These are phyloP conservation scores for Chrysopogon serrulatus DNA, from an alignment of 176 grass and related monocot species.

Conservation along the genomic window DNA sequence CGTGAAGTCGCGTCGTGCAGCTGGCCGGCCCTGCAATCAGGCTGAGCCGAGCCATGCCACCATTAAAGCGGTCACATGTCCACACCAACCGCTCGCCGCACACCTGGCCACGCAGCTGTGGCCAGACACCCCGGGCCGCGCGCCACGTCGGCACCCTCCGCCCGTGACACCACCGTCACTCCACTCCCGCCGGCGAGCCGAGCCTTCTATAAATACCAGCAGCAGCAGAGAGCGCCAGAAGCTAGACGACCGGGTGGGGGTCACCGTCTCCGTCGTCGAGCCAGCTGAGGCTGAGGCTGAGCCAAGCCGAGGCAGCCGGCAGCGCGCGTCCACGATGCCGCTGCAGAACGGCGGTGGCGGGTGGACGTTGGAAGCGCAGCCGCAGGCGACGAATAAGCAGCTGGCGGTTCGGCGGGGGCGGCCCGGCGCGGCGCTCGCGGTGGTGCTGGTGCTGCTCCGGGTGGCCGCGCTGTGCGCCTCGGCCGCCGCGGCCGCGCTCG, in stretches of 20 bases:
- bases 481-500: conserved; percentile 17
- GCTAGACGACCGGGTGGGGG: neutral
- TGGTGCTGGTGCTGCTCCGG: conserved; percentile 21
- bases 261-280: neutral
- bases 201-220: neutral
- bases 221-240: neutral
- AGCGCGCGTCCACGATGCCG: conserved; percentile 2
- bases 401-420: neutral
- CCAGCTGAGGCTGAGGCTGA: neutral
- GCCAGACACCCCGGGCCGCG: rapidly evolving
- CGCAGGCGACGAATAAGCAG: neutral
- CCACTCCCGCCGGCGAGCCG: too few relatives aligned
- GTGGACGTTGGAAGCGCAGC: neutral
- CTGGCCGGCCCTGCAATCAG: neutral
- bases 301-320: neutral
- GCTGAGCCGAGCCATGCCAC: too few relatives aligned
- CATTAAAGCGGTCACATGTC: conserved; percentile 35
- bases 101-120: conserved; percentile 23
- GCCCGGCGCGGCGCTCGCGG: neutral
- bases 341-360: conserved; percentile 25
- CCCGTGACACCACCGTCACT: neutral
- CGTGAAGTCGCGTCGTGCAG: neutral
- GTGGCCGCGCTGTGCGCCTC: conserved; percentile 14
- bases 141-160: conserved; percentile 27
- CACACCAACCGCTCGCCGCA: conserved; percentile 4